A percentile compares a stretch with the other conserved stretches of the same genome.
These are phyloP conservation scores for Begonia loranthoides DNA, from an alignment of 306 rosid genomes.

Conservation along the genomic window DNA sequence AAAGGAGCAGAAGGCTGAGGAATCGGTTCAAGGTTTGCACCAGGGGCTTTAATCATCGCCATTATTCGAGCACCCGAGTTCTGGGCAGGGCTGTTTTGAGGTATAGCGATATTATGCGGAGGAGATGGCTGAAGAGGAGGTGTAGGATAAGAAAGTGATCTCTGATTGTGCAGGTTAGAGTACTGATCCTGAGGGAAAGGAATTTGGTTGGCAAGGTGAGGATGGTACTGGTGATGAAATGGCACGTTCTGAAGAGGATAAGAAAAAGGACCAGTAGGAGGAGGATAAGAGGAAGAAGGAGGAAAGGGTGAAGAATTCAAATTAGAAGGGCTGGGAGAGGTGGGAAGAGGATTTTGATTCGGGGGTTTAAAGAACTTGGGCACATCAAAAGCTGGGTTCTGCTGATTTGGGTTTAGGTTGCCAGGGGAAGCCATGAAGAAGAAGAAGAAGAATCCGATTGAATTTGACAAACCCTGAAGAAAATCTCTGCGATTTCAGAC, in stretches of 20 bases:
- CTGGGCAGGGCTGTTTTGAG: constrained; percentile 24
- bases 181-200: constrained; percentile 36
- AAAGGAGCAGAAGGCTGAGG: constrained; percentile 12
- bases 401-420: constrained; percentile 32
- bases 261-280: constrained; percentile 38
- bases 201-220: constrained; percentile 16
- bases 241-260: constrained; percentile 44
- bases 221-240: constrained; percentile 34
- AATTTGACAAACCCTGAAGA: constrained; percentile 5
- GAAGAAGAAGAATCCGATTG: not conserved
- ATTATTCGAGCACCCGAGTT: constrained; percentile 77
- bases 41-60: constrained; percentile 58
- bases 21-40: constrained; percentile 19
- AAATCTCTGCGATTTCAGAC: not conserved
- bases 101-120: constrained; percentile 11
- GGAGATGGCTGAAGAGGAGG: constrained; percentile 65
- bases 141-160: constrained; percentile 62
- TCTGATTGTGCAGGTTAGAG: constrained; percentile 35
- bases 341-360: constrained; percentile 18
- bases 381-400: constrained; percentile 37
- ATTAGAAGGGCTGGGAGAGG: constrained; percentile 35
- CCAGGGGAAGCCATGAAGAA: constrained; percentile 44
- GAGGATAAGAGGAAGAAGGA: constrained; percentile 25
- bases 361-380: constrained; percentile 56
- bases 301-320: constrained; percentile 19